Base-by-base conservation (phyloP, 306 rosid genomes). In the Castanea crenata region DNA sequence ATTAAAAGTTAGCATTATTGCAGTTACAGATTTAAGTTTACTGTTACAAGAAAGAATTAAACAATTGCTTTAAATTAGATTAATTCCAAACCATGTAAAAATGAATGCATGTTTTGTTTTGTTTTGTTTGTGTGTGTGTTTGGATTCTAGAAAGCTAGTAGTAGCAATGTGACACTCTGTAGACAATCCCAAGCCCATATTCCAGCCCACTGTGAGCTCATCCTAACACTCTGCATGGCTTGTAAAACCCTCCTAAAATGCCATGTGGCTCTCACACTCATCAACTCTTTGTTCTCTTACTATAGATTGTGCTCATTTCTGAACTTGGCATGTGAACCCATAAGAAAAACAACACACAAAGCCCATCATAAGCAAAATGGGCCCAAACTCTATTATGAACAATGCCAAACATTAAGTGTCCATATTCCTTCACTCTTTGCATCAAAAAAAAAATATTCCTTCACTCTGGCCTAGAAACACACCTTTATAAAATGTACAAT, bases 221-320 rank as follows among this genome's bases (percentile, higher is more conserved):
- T 7, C 11, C 46, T 38, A 38, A 38, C 35, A 13, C 4, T 21
- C 27, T 57, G 32, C 54, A 20, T 31, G 65, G 35, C 79, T 69
- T 13, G 49, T 41, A 16, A 70, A 52, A 59, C 78, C 59, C 74
- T 69, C 76, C 18, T 73, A 59, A 51, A 49, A 56, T 72, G 87
- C 87, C 84, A 76, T 23, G 81, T 76, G 77, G 76, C 44, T 79
- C 73, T 31, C 78, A 35, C 19, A 69, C 69, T 79, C 75, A 12
- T 35, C 79, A 32, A 23, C 41, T 57, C 81, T 73, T 56, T 76
- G 84, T 76, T 76, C 58, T 32, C 41, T 49, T 76, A 31, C 63
- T 76, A 57, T n/a, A 56, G 35, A 41, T 31, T 73, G 11, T 51
- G 49, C 76, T 73, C 76, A 68, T 44, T 64, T 25, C 16, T 27